Evolutionary conservation across 2,329 filamentous ascomycete species (phyloP), one percentile per base, ranked within the genome.

Genomic region (Pseudogymnoascus sp.): DNA sequence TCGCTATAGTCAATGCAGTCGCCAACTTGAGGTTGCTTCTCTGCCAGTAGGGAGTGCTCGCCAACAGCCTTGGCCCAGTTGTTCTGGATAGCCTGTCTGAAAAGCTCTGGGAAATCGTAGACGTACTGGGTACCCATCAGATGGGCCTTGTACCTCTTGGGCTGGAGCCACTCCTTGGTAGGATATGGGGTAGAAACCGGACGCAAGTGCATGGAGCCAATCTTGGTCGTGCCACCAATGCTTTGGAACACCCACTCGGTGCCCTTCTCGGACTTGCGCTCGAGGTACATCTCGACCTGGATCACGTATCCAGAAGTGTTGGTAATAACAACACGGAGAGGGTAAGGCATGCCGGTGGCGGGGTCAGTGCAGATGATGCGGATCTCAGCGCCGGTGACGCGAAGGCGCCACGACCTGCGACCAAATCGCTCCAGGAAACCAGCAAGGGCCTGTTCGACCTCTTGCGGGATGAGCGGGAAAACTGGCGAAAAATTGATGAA

Each of bases 401-500:
- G 92, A 55, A 99, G 86, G 68, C 94, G 86, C 92, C 95, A 97
- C 64, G 89, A 90, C 69, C 94, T 90, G 66, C 90, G 88, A 67
- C 94, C 94, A 70, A 97, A 99, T 64, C 94, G 90, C 70, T 97
- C 94, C 67, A 99, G 79, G 84, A 99, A 99, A 60, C 92, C 92
- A 70, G 88, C 90, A 21, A 99, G 84, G 28, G 90, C 92, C 74
- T 95, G 84, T 76, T 97, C 91, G 13, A 99, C 90, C 76, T 96
- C 90, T 62, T 84, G 78, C 3, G 94, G 92, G 70, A 90, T 81
- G 56, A 99, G 84, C 72, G 91, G 90, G 85, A 99, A 97, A 61
- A 96, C 89, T 8, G 92, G 90, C 0, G 90, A 94, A 79, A 99
- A 99, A 82, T 99, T 97, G 81, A 99, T 94, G 80, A 99, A 99